Conservation (phyloP, 2,329 filamentous ascomycete genomes). For the Didymellaceae sp. region DNA sequence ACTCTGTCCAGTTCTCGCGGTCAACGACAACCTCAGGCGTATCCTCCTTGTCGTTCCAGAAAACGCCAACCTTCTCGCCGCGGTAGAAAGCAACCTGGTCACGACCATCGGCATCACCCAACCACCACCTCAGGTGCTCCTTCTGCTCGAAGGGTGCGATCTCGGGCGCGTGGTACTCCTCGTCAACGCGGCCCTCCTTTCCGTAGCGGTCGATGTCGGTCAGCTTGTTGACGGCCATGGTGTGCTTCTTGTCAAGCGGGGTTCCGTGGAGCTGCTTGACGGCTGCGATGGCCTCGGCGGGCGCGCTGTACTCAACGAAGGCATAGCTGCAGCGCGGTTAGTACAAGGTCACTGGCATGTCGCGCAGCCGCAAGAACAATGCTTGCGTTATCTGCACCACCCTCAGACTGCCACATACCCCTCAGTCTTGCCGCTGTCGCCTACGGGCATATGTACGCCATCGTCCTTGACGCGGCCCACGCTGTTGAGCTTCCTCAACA, state of each 20-base stretch:
- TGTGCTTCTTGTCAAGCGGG: slow-evolving; percentile 96
- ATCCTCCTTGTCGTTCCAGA: slow-evolving; percentile 98
- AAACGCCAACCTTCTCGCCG: slow-evolving; percentile 89
- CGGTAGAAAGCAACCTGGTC: slow-evolving; percentile 97
- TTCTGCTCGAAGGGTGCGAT: slow-evolving; percentile 88
- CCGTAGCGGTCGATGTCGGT: slow-evolving; percentile 97
- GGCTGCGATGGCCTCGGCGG: slow-evolving; percentile 87
- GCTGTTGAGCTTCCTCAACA: slow-evolving; percentile 88
- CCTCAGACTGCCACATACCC: slow-evolving; percentile 64
- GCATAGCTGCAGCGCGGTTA: slow-evolving; percentile 71
- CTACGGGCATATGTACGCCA: slow-evolving; percentile 90
- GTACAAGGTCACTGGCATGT: slow-evolving; percentile 9
- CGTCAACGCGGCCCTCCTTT: slow-evolving; percentile 89
- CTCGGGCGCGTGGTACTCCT: slow-evolving; percentile 82
- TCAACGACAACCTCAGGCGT: slow-evolving; percentile 87
- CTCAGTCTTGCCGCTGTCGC: slow-evolving; percentile 83
- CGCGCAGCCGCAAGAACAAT: slow-evolving; percentile 6
- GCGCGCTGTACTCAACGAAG: slow-evolving; percentile 93
- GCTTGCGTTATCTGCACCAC: slow-evolving; percentile 6
- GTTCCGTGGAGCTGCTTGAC: slow-evolving; percentile 86
- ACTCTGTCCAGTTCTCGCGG: slow-evolving; percentile 95
- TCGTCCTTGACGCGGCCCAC: slow-evolving; percentile 88
- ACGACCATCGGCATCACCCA: slow-evolving; percentile 85
- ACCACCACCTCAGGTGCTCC: slow-evolving; percentile 93
- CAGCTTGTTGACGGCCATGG: slow-evolving; percentile 93